Conservation (phyloP, 129 eudicot genomes). For the Mikania micrantha region DNA sequence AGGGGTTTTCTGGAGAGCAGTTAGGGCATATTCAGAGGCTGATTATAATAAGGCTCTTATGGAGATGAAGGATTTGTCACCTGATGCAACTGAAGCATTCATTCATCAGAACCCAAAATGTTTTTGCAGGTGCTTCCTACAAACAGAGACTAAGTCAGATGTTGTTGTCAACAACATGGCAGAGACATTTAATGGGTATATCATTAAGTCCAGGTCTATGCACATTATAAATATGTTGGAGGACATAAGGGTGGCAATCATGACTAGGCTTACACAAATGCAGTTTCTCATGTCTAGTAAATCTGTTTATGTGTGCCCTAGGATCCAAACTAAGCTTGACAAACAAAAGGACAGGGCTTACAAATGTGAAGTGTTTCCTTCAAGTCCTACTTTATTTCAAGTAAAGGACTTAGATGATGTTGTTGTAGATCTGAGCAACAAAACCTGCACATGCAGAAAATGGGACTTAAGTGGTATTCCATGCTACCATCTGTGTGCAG, state of each 20-base stretch:
- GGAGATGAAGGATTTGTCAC: neutral
- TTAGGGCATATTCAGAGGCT: neutral
- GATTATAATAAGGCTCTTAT: neutral
- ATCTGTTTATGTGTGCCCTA: neutral
- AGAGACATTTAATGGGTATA: neutral
- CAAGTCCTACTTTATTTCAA: neutral
- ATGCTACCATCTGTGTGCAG: neutral
- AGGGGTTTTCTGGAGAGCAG: neutral
- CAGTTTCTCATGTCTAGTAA: no score
- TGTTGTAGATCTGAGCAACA: neutral
- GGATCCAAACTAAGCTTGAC: neutral
- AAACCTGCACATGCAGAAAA: neutral
- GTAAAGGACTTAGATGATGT: neutral
- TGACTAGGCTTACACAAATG: no score
- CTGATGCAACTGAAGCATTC: neutral
- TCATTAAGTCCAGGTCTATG: neutral
- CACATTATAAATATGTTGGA: neutral
- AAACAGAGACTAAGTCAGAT: neutral
- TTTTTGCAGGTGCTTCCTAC: neutral
- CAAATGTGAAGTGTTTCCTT: neutral
- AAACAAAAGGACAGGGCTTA: neutral
- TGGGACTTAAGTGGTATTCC: neutral
- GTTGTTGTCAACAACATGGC: neutral
- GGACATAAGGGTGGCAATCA: neutral
- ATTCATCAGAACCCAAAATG: neutral